Conservation (phyloP, 495 filamentous ascomycete species). For the Hypoxylon fuscum region DNA sequence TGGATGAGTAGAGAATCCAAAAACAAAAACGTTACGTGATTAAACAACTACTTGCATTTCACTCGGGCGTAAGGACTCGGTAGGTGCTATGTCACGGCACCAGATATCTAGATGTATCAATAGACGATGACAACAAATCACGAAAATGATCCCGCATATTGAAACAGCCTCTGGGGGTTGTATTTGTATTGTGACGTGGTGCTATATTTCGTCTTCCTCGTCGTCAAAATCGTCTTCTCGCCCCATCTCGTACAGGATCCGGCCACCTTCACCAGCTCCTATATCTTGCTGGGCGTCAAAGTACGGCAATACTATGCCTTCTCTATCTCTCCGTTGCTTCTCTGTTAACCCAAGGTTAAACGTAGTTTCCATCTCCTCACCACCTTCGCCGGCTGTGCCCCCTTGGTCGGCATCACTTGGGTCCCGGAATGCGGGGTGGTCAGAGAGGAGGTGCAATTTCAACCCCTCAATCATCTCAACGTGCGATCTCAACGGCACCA, state of each 20-base stretch:
- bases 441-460: constrained; percentile 74
- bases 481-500: constrained; percentile 53
- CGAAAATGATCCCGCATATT: constrained; percentile 23
- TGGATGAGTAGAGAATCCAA: constrained; percentile 61
- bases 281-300: constrained; percentile 89
- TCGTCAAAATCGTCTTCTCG: constrained; percentile 98
- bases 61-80: constrained; percentile 34
- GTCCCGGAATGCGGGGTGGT: constrained; percentile 74
- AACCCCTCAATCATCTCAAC: constrained; percentile 44
- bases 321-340: constrained; percentile 82
- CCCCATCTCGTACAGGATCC: constrained; percentile 97
- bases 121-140: constrained; percentile 35
- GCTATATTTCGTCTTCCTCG: constrained; percentile 94
- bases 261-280: constrained; percentile 80
- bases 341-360: constrained; percentile 91
- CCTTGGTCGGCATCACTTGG: constrained; percentile 48
- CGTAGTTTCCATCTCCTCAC: constrained; percentile 68
- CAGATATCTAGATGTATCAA: constrained; percentile 39
- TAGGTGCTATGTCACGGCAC: constrained; percentile 23
- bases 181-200: background rate
- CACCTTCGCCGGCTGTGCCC: constrained; percentile 52
- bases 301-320: constrained; percentile 91
- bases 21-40: background rate
- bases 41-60: constrained; percentile 29
- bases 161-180: background rate